phyloP scores from a whole-genome alignment of 306 rosid species.

The Cucurbita argyrosperma region DNA sequence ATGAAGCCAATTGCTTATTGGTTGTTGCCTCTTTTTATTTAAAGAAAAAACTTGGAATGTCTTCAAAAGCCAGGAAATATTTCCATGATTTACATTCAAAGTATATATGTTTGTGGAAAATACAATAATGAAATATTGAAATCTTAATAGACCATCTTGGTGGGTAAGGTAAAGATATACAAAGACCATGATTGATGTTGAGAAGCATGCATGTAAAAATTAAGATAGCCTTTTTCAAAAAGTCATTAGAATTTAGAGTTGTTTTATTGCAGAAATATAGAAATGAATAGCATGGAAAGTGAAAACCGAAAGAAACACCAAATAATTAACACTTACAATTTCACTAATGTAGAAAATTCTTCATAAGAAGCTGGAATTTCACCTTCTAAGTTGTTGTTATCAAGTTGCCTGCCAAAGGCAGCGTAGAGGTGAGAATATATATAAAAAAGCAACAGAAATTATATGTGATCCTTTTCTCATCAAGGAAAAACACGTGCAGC shows the following conservation, averaged over 20 bases:
- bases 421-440: neutral
- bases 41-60: neutral
- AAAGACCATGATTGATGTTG: neutral
- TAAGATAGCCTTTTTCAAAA: neutral
- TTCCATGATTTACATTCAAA: neutral
- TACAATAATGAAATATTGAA: neutral
- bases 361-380: constrained; percentile 52
- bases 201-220: neutral
- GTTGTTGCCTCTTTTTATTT: neutral
- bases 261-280: neutral
- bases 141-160: neutral
- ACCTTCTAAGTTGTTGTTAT: constrained; percentile 72
- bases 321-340: constrained; percentile 44
- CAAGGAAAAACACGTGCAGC: neutral
- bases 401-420: constrained; percentile 69
- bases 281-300: neutral
- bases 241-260: neutral
- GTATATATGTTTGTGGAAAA: neutral
- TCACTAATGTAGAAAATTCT: constrained; percentile 40
- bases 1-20: neutral
- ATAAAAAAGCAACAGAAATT: neutral
- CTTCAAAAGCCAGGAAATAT: neutral
- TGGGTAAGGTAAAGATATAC: neutral
- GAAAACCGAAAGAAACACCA: neutral
- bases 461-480: neutral